Base-by-base conservation (phyloP, 2,329 filamentous ascomycete species). In the Aspergillus sergii region DNA sequence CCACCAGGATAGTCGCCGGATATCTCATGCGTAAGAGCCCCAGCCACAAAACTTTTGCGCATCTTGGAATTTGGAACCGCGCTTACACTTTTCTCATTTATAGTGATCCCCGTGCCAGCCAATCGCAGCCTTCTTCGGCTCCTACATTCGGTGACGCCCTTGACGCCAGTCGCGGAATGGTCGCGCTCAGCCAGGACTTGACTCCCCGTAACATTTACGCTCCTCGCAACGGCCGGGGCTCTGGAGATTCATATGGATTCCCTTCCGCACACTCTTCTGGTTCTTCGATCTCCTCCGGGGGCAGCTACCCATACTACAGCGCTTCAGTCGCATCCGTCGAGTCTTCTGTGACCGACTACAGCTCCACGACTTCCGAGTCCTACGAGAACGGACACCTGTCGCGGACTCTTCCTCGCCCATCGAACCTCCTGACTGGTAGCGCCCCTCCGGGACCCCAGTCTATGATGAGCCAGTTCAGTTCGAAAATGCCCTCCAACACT, bases 381-480 rank as follows among this genome's bases (percentile, higher is more conserved):
- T 92, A 96, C 63, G 93, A 94, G 73, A 89, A 90, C 6, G 69
- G 69, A 8, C 86, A 92, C 60, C 86, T 88, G 43, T 93, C 92
- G 57, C 87, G 94, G 71, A 94, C 92, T n/a, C 83, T 97, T 2
- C 93, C 94, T 1, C 86, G 92, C 59, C 92, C 93, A 1, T 88
- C 89, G 30, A 89, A 87, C 43, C 81, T 91, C 16, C 75, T 90
- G 61, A 83, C 84, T 30, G 82, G 82, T 50, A 88, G 85, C 62
- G 85, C 89, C 36, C 92, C 93, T 1, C 93, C 93, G 1, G 93
- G 93, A 21, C 94, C 93, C 1, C 92, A 96, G 75, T 96, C 94
- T 0, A 97, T 99, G 93, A 99, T 99, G 95, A 89, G 93, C 58
- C 94, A 96, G 73, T 98, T 98, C 82, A 97, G 92, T 80, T 97